Evolutionary conservation across 176 grass and related monocot genomes (phyloP).

Genomic region (Phoenix dactylifera): DNA sequence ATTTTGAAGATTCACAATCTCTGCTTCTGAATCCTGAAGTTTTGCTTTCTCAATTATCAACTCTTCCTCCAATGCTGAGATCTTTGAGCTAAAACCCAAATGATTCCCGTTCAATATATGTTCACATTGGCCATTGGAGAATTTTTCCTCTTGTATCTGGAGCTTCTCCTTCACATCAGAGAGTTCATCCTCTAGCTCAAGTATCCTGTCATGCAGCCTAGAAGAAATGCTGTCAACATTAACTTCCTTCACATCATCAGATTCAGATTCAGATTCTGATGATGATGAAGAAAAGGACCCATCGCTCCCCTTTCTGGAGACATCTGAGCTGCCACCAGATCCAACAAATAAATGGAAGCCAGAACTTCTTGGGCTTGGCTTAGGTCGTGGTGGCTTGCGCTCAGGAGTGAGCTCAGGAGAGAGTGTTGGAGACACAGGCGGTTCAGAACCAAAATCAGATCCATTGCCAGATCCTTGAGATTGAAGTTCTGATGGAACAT

Average conservation of each 20-base stretch:
- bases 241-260: conserved; percentile 33
- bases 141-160: conserved; percentile 51
- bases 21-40: conserved; percentile 23
- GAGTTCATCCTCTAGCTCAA: conserved; percentile 71
- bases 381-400: neutral
- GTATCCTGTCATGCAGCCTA: conserved; percentile 39
- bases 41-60: conserved; percentile 17
- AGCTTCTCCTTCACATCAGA: conserved; percentile 45
- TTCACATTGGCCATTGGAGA: conserved; percentile 22
- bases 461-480: conserved; percentile 47
- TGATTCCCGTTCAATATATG: conserved; percentile 10
- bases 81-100: conserved; percentile 20
- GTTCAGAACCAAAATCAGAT: conserved; percentile 51
- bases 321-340: conserved; percentile 12
- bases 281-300: conserved; percentile 52
- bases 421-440: neutral
- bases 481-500: conserved; percentile 51
- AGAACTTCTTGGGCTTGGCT: neutral
- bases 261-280: conserved; percentile 59
- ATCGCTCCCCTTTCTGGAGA: conserved; percentile 58
- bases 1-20: conserved; percentile 24
- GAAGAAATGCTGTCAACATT: conserved; percentile 39
- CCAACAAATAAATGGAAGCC: conserved; percentile 16
- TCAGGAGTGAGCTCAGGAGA: conserved; percentile 1
- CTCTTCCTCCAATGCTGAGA: conserved; percentile 26